A percentile compares a stretch with the other conserved stretches of the same genome.
Conservation (phyloP, 129 eudicot genomes). For the Ambrosia artemisiifolia region DNA sequence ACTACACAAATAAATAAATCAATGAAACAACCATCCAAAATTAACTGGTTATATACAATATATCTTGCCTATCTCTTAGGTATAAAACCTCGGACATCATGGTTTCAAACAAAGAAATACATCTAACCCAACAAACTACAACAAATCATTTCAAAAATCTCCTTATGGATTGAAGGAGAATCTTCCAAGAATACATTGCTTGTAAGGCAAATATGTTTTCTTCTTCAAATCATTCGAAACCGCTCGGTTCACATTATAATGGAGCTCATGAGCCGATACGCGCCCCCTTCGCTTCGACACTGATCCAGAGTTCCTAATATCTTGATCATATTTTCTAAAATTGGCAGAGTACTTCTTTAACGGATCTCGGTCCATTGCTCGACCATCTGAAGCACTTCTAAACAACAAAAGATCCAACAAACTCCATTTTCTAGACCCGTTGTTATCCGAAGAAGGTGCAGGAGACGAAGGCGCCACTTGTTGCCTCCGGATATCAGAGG, state of each 20-base stretch:
- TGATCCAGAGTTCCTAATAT: conserved; percentile 31
- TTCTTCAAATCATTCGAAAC: conserved; percentile 72
- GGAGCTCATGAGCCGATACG: conserved; percentile 78
- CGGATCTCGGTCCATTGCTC: conserved; percentile 68
- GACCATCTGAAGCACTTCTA: conserved; percentile 85
- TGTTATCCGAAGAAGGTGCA: conserved; percentile 16
- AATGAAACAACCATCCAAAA: too few species aligned
- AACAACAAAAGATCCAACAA: conserved; percentile 69
- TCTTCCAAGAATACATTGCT: conserved; percentile 72
- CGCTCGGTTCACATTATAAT: conserved; percentile 68
- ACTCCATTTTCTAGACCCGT: conserved; percentile 46
- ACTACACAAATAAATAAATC: too few species aligned
- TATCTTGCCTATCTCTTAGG: background rate
- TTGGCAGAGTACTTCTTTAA: conserved; percentile 52
- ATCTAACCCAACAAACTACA: background rate
- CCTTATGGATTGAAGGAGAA: conserved; percentile 49
- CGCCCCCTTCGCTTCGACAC: conserved; percentile 44
- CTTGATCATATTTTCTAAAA: conserved; percentile 34
- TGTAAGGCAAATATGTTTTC: conserved; percentile 82
- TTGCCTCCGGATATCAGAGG: conserved; percentile 44
- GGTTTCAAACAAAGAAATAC: background rate
- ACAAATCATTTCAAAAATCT: background rate
- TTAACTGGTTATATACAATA: background rate
- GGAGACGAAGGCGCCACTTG: conserved; percentile 16
- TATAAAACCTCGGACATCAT: background rate